phyloP scores from a whole-genome alignment of 495 filamentous ascomycete species.

The Lepraria neglecta region DNA sequence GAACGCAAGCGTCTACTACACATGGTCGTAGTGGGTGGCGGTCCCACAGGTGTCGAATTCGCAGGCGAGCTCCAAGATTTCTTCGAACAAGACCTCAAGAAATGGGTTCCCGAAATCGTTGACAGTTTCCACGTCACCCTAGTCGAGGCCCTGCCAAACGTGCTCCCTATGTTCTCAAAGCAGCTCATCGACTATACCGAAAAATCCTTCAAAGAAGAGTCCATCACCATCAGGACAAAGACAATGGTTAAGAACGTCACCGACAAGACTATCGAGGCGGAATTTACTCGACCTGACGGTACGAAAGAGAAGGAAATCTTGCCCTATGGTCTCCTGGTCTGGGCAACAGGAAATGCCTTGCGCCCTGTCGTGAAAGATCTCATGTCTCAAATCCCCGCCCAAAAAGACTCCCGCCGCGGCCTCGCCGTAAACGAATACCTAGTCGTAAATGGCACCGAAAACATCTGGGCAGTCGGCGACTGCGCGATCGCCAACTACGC shows the following conservation, averaged over 20 bases:
- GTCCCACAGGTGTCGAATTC: slow-evolving; percentile 96
- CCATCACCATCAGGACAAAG: slow-evolving; percentile 93
- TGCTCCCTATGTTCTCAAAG: slow-evolving; percentile 98
- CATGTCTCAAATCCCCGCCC: slow-evolving; percentile 85
- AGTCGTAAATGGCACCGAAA: slow-evolving; percentile 91
- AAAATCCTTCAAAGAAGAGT: slow-evolving; percentile 96
- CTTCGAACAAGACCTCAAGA: slow-evolving; percentile 94
- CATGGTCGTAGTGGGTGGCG: slow-evolving; percentile 98
- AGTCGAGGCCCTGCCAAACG: slow-evolving; percentile 96
- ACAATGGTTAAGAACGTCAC: slow-evolving; percentile 98
- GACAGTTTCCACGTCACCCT: slow-evolving; percentile 95
- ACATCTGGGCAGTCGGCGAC: slow-evolving; percentile 89
- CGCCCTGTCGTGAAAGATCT: slow-evolving; percentile 83
- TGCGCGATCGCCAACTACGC: slow-evolving; percentile 95
- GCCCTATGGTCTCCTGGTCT: slow-evolving; percentile 94
- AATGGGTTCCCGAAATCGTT: slow-evolving; percentile 93
- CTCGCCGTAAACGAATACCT: slow-evolving; percentile 97
- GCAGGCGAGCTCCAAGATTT: slow-evolving; percentile 98
- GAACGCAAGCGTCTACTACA: slow-evolving; percentile 92
- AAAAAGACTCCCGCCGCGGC: slow-evolving; percentile 90
- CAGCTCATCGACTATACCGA: slow-evolving; percentile 99
- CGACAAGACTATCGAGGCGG: slow-evolving; percentile 89
- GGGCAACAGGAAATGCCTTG: slow-evolving; percentile 95
- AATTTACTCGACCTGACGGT: slow-evolving; percentile 79
- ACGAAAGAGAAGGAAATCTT: slow-evolving; percentile 72